phyloP scores from a whole-genome alignment of 371 early-diverging fungal genomes.

The Mortierella sp. region DNA sequence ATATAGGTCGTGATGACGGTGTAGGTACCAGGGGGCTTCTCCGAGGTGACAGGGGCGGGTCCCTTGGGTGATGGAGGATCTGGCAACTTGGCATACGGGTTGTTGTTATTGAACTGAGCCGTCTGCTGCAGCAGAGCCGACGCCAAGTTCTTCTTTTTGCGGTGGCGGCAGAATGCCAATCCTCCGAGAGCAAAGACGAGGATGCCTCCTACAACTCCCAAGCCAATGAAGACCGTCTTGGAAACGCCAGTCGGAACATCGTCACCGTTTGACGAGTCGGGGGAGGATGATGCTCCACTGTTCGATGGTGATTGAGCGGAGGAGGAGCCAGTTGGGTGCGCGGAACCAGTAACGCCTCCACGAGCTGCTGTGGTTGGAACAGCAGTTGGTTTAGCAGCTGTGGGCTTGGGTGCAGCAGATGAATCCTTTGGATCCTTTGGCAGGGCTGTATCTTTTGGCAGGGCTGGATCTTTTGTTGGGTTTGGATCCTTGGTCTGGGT shows the following conservation, averaged over 20 bases:
- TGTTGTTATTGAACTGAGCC: slow-evolving; percentile 50
- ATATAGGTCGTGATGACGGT: slow-evolving; percentile 68
- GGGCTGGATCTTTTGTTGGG: background rate
- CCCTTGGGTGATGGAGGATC: slow-evolving; percentile 38
- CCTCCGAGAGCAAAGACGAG: slow-evolving; percentile 43
- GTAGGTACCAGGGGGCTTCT: slow-evolving; percentile 62
- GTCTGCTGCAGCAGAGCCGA: slow-evolving; percentile 43
- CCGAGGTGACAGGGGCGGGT: slow-evolving; percentile 38
- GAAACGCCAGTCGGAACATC: slow-evolving; percentile 31
- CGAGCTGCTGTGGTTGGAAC: too few species aligned
- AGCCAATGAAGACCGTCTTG: slow-evolving; percentile 30
- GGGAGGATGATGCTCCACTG: slow-evolving; percentile 2
- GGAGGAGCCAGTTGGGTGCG: background rate
- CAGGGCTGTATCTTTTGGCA: too few species aligned
- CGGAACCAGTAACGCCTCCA: background rate
- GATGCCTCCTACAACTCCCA: slow-evolving; percentile 48
- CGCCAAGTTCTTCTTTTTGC: slow-evolving; percentile 48
- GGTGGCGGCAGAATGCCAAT: slow-evolving; percentile 52
- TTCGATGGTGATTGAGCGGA: background rate
- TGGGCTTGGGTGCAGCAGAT: too few species aligned
- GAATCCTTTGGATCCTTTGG: too few species aligned
- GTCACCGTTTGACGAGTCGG: background rate
- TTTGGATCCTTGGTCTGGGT: background rate
- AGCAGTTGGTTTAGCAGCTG: too few species aligned
- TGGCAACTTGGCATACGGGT: slow-evolving; percentile 46